These are phyloP conservation scores for Boletus subcaerulescens DNA, from an alignment of 768 basidiomycete genomes.

Conservation along the genomic window DNA sequence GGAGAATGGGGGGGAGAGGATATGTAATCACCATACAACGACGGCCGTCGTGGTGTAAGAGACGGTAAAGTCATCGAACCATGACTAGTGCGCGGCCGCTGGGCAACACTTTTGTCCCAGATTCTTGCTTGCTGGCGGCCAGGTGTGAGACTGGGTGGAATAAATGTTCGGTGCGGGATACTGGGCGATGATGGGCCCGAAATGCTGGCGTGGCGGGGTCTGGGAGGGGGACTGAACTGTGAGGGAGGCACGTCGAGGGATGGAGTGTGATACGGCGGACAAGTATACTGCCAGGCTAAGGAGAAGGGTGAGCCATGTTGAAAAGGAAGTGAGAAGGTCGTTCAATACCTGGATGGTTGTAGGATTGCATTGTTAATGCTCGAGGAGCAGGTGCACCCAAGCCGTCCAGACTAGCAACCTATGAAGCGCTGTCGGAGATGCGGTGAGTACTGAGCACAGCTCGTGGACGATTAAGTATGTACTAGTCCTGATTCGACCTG, in stretches of 20 bases:
- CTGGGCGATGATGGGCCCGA: constrained; percentile 4
- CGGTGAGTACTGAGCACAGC: too few relatives aligned
- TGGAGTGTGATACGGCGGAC: constrained; percentile 18
- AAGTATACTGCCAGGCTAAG: constrained; percentile 19
- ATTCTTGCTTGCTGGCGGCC: constrained; percentile 19
- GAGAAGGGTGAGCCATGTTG: constrained; percentile 1
- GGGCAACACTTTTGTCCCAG: constrained; percentile 18
- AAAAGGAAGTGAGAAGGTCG: background rate
- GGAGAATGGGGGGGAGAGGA: constrained; percentile 10
- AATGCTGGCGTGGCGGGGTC: constrained; percentile 23
- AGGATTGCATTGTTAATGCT: constrained; percentile 26
- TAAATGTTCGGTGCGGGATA: constrained; percentile 2
- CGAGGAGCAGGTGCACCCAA: too few relatives aligned
- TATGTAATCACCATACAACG: constrained; percentile 32
- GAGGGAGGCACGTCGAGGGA: constrained; percentile 19
- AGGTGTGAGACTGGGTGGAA: constrained; percentile 27
- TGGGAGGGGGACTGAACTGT: constrained; percentile 8
- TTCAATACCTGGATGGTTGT: constrained; percentile 30
- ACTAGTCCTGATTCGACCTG: too few relatives aligned
- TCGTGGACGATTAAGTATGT: background rate
- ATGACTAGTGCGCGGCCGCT: constrained; percentile 11
- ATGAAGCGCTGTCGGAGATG: background rate
- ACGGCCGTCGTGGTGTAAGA: constrained; percentile 9
- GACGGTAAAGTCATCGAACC: constrained; percentile 6
- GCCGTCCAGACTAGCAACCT: too few relatives aligned